Conservation (phyloP, 2,329 filamentous ascomycete genomes). For the Colletotrichum caudatum region DNA sequence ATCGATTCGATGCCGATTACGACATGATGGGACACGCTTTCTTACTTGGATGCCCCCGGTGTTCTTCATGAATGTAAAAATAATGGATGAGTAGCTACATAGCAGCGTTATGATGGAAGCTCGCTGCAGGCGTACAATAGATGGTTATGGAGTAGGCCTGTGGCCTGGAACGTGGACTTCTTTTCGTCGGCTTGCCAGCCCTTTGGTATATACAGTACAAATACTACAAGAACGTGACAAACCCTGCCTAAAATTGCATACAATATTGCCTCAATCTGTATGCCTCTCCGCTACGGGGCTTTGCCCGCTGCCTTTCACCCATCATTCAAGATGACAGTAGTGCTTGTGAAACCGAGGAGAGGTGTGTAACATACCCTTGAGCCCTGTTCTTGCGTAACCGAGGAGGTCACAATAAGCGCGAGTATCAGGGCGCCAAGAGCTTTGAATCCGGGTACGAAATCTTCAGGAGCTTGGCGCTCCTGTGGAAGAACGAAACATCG, state of each 20-base stretch:
- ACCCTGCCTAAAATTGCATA: background rate
- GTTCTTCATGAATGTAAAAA: slow-evolving; percentile 36
- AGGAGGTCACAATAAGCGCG: background rate
- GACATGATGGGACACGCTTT: slow-evolving; percentile 22
- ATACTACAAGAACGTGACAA: slow-evolving; percentile 29
- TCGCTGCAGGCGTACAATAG: slow-evolving; percentile 28
- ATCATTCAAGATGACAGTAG: background rate
- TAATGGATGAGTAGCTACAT: slow-evolving; percentile 39
- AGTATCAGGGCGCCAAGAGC: background rate
- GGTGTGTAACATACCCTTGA: background rate
- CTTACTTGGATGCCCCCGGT: slow-evolving; percentile 13
- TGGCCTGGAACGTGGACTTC: slow-evolving; percentile 16
- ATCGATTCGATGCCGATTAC: slow-evolving; percentile 35
- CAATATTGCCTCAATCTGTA: background rate
- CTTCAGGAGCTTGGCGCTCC: background rate
- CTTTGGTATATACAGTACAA: slow-evolving; percentile 27
- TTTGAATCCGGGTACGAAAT: no score
- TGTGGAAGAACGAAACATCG: background rate
- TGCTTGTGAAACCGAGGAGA: background rate
- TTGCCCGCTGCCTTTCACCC: background rate
- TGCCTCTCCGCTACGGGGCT: background rate
- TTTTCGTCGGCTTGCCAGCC: slow-evolving; percentile 18
- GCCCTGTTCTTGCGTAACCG: background rate
- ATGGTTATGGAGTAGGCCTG: slow-evolving; percentile 21
- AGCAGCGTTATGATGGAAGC: slow-evolving; percentile 15